These are phyloP conservation scores for Avena sativa DNA, from an alignment of 176 grass and related monocot genomes.

Conservation along the genomic window DNA sequence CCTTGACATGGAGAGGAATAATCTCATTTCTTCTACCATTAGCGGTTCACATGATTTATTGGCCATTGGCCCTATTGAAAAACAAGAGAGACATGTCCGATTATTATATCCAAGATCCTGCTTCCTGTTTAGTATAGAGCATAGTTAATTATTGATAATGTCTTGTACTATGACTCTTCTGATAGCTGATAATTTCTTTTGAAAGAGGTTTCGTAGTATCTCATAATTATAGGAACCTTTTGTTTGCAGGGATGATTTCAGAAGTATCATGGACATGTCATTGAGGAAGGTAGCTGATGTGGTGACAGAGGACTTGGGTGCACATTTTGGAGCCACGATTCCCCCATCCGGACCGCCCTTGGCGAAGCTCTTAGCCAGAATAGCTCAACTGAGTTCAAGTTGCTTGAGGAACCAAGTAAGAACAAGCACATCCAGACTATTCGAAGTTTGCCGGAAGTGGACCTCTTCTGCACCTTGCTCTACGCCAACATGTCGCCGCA, in stretches of 20 bases:
- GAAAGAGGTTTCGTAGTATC: neutral
- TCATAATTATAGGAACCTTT: slow-evolving; percentile 22
- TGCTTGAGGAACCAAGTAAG: slow-evolving; percentile 87
- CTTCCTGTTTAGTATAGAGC: neutral
- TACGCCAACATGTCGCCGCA: slow-evolving; percentile 77
- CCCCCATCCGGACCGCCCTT: slow-evolving; percentile 67
- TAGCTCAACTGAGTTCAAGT: slow-evolving; percentile 60
- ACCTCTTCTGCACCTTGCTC: slow-evolving; percentile 88
- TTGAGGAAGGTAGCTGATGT: slow-evolving; percentile 66
- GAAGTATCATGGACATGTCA: slow-evolving; percentile 77
- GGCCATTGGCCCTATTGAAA: neutral
- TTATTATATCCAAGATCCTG: neutral
- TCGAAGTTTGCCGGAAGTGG: slow-evolving; percentile 74
- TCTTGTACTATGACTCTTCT: neutral
- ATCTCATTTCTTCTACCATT: neutral
- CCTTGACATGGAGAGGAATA: neutral
- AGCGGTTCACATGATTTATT: neutral
- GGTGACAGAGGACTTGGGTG: slow-evolving; percentile 56
- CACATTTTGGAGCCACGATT: slow-evolving; percentile 46
- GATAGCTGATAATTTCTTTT: neutral
- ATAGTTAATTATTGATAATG: slow-evolving; percentile 7
- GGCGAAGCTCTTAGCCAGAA: slow-evolving; percentile 79
- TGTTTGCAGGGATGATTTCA: slow-evolving; percentile 80
- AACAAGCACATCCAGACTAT: slow-evolving; percentile 87
- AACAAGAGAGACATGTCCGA: neutral